phyloP scores from a whole-genome alignment of 2,329 filamentous ascomycete species.

The Hypomyces perniciosus region DNA sequence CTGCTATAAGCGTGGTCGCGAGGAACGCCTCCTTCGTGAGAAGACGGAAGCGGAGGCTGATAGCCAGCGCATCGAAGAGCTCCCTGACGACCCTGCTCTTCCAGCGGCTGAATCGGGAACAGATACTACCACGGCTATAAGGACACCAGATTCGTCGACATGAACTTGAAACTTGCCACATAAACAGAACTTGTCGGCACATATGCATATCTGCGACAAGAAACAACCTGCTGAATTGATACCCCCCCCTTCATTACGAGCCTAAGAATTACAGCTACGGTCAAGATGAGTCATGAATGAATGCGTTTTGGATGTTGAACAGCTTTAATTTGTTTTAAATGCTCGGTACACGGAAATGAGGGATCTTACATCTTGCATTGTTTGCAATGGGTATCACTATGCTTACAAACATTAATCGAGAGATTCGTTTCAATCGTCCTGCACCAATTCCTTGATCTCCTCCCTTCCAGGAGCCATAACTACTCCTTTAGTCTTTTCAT shows the following conservation, averaged over 20 bases:
- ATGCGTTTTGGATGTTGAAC: too few relatives aligned
- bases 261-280: too few relatives aligned
- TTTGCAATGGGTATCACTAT: constrained; percentile 1
- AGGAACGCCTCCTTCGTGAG: constrained; percentile 68
- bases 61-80: constrained; percentile 40
- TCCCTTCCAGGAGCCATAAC: constrained; percentile 42
- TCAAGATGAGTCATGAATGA: too few relatives aligned
- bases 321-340: too few relatives aligned
- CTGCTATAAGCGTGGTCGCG: constrained; percentile 89
- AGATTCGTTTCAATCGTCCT: constrained; percentile 44
- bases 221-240: too few relatives aligned
- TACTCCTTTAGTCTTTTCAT: constrained; percentile 38
- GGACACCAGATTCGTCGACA: not conserved
- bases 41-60: constrained; percentile 29
- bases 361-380: not conserved
- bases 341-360: not conserved
- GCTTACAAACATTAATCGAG: not conserved
- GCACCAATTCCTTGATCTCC: constrained; percentile 60
- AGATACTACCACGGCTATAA: not conserved
- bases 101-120: constrained; percentile 23
- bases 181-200: not conserved
- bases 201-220: too few relatives aligned
- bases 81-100: constrained; percentile 42
- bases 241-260: too few relatives aligned
- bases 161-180: not conserved